Evolutionary conservation across 2,329 filamentous ascomycete genomes (phyloP), one percentile per base, ranked within the genome.

Genomic region (Neoarthrinium moseri): DNA sequence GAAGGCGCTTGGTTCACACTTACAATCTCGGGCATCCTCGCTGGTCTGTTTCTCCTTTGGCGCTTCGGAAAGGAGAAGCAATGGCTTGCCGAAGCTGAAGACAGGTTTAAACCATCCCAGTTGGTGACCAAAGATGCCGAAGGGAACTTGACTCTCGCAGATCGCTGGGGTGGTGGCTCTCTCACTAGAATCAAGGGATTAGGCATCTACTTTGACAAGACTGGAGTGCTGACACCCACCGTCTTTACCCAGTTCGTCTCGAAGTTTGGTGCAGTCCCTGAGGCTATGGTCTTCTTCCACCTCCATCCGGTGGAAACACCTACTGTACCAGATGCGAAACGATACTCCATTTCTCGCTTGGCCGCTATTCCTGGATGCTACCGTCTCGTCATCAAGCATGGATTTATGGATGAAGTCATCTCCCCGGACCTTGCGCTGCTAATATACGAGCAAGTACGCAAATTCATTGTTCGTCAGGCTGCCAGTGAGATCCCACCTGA

Each of bases 151-250:
- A 53, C 55, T 5, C 59, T 74, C 5, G 56, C 63, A 0, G 58
- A 63, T 2, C 63, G 65, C 24, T 74, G 65, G 62, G 72, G 73
- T 35, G 68, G 70, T 32, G 69, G 70, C 3, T 53, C 61, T 12
- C 54, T 74, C 7, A 74, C 71, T 22, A 68, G 67, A 0, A 77
- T 80, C 43, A 72, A 71, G 46, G 87, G 74, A 22, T 75, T 80
- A 6, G 87, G 84, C 2, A 82, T 91, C 45, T 91, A 89, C 69
- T 90, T 91, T 61, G 87, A 91, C 67, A 91, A 91, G 65, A 75
- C 80, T 1, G 86, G 87, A 34, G 75, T 80, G 29, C 75, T 77
- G 5, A 80, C 79, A 0, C 86, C 84, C 2, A 77, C 76, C 6
- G 83, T 86, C 8, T 90, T 89, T 61, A 79, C 81, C 4, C 84